Evolutionary conservation across 192 early-diverging fungal species (phyloP), one percentile per base, ranked within the genome.

Genomic region (Coemansia sp.): DNA sequence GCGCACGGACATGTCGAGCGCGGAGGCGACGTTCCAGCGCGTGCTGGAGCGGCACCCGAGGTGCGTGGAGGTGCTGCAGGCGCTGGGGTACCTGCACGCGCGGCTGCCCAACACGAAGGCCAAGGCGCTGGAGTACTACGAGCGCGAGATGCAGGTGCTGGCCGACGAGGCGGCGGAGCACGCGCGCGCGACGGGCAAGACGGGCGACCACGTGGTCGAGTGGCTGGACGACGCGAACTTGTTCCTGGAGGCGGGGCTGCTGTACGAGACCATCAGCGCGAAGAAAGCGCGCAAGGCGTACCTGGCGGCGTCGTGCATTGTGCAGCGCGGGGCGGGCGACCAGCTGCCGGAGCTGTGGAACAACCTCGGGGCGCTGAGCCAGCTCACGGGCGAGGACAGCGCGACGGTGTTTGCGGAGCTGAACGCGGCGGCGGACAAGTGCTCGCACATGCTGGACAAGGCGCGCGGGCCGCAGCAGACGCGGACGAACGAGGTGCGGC

Each of bases 321-420:
- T 67, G 23, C 30, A 61, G 35, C 67, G 57, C 29, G 54, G 57
- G 1, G 27, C 56, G 3, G 50, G 56, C 65, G 87, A 50, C 31
- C 44, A 28, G n/a, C 21, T 65, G 4, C 63, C 73, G 0, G 90
- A 92, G 61, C 71, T 97, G n/a, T 79, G 89, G 69, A 97, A 92
- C 63, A 95, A 97, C 66, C 81, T 97, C 42, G 93, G 84, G n/a
- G 91, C 83, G 2, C 81, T 94, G 57, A 83, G 85, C 44, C 91
- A 92, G 31, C 56, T 84, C 33, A 74, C 83, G 9, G 82, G 74
- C 53, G 71, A 84, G 18, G 24, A 22, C 30, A 44, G 40, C 38
- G 62, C 32, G 3, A 21, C 49, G 4, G 25, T 65, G 16, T 58
- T 59, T 32, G 25, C 56, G 2, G 61, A 61, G 29, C 53, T 58